phyloP scores from a whole-genome alignment of 495 filamentous ascomycete species.

The Bombardia bombarda region DNA sequence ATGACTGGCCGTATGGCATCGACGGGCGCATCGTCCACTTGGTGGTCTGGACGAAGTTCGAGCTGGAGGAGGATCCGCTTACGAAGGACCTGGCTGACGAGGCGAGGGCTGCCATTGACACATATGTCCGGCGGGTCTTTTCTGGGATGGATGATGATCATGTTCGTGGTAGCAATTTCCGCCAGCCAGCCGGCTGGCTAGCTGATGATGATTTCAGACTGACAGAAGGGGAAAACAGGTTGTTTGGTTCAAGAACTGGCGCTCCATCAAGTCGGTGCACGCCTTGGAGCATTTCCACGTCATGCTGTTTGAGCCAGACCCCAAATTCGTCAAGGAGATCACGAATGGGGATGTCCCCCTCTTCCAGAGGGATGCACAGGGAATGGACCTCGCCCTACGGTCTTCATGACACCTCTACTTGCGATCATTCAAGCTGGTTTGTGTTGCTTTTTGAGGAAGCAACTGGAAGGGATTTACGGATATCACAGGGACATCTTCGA shows the following conservation, averaged over 20 bases:
- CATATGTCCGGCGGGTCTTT: slow-evolving; percentile 59
- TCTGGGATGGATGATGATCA: slow-evolving; percentile 15
- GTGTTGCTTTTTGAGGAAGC: no score
- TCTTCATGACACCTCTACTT: no score
- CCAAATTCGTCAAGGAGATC: slow-evolving; percentile 58
- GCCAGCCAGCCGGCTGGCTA: background rate
- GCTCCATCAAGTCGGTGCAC: slow-evolving; percentile 66
- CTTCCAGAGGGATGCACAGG: slow-evolving; percentile 22
- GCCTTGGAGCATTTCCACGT: slow-evolving; percentile 95
- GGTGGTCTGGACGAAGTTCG: slow-evolving; percentile 88
- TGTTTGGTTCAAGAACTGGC: slow-evolving; percentile 90
- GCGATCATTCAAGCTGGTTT: no score
- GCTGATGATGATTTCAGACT: slow-evolving; percentile 1
- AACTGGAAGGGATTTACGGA: no score
- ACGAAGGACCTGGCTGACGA: slow-evolving; percentile 59
- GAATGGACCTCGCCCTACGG: no score
- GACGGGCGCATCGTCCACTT: slow-evolving; percentile 69
- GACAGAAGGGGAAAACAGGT: slow-evolving; percentile 36
- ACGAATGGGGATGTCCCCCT: slow-evolving; percentile 68
- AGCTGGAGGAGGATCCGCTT: slow-evolving; percentile 50
- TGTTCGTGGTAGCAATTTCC: background rate
- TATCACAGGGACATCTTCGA: no score
- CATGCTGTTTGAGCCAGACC: slow-evolving; percentile 71
- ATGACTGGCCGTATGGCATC: slow-evolving; percentile 89
- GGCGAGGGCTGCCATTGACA: slow-evolving; percentile 56